A percentile compares a stretch with the other conserved stretches of the same genome.
Evolutionary conservation across 2,329 filamentous ascomycete genomes (phyloP).

Genomic region (Dothistroma pini): DNA sequence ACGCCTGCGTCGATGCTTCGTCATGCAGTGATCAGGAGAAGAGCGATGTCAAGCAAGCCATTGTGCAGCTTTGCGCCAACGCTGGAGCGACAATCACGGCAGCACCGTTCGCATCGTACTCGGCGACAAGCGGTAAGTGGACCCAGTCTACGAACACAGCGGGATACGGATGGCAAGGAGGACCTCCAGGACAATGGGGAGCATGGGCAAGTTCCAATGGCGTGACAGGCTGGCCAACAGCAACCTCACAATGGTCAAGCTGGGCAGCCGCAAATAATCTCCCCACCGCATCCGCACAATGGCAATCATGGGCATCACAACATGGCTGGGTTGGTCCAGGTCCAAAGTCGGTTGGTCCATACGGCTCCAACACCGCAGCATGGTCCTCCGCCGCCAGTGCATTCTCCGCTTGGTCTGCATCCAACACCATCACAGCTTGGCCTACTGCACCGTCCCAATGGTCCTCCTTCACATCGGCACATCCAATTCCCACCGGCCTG

Average conservation of each 20-base stretch:
- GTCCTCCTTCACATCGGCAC: slow-evolving; percentile 30
- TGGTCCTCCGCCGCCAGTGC: slow-evolving; percentile 13
- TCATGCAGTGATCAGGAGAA: slow-evolving; percentile 26
- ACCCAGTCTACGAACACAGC: slow-evolving; percentile 1
- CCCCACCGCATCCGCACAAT: slow-evolving; percentile 28
- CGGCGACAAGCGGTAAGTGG: slow-evolving; percentile 27
- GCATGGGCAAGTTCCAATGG: slow-evolving; percentile 18
- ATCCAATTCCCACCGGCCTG: slow-evolving; percentile 27
- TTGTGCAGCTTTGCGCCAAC: slow-evolving; percentile 31
- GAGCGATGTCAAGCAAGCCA: slow-evolving; percentile 24
- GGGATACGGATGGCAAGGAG: background rate
- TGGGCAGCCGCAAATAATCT: slow-evolving; percentile 22
- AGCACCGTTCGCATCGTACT: slow-evolving; percentile 25
- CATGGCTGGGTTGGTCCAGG: slow-evolving; percentile 16
- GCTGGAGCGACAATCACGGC: slow-evolving; percentile 26
- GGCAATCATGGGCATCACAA: slow-evolving; percentile 30
- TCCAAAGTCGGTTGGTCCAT: slow-evolving; percentile 13
- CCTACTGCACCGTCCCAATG: slow-evolving; percentile 30
- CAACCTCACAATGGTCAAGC: slow-evolving; percentile 22
- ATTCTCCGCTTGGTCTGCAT: slow-evolving; percentile 26
- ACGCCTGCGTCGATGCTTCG: slow-evolving; percentile 24
- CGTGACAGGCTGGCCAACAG: slow-evolving; percentile 20
- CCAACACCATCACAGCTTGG: slow-evolving; percentile 24
- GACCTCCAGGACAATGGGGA: slow-evolving; percentile 11
- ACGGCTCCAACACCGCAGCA: slow-evolving; percentile 9